A percentile compares a stretch with the other conserved stretches of the same genome.
These are phyloP conservation scores for Pseudonitzschia pungens DNA, from an alignment of 108 stramenopile species.

Conservation along the genomic window DNA sequence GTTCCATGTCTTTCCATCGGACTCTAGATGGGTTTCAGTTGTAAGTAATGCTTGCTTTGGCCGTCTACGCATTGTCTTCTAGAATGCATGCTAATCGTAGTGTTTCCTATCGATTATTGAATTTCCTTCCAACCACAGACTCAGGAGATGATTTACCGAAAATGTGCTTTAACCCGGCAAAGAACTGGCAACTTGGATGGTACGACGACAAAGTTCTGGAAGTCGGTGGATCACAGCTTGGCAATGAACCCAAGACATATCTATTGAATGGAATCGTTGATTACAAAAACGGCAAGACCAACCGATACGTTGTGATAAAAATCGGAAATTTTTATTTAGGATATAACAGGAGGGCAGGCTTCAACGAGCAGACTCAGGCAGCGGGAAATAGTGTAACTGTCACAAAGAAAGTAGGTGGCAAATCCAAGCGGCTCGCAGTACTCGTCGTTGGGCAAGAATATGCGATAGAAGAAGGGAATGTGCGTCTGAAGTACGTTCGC, in stretches of 20 bases:
- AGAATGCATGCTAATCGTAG: too few relatives aligned
- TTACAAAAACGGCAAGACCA: neutral
- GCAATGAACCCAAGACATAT: neutral
- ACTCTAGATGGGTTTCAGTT: constrained; percentile 44
- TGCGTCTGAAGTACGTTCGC: neutral
- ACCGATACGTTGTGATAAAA: neutral
- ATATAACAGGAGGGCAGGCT: constrained; percentile 29
- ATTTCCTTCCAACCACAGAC: neutral
- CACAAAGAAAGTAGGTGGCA: neutral
- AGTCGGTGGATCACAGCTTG: neutral
- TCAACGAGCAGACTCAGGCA: constrained; percentile 31
- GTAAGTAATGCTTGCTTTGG: too few relatives aligned
- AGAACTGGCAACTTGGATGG: constrained; percentile 55
- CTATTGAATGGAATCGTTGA: constrained; percentile 10
- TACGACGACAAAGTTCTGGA: constrained; percentile 17
- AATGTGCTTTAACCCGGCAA: constrained; percentile 67
- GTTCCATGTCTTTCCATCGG: neutral
- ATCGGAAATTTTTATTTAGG: constrained; percentile 36
- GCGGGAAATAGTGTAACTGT: constrained; percentile 34
- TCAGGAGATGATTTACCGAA: constrained; percentile 29
- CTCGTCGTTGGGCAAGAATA: neutral
- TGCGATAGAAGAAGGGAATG: neutral
- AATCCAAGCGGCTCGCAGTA: neutral
- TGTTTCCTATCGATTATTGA: neutral
- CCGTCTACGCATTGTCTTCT: too few relatives aligned